Evolutionary conservation across 805 yeast genomes (phyloP), one percentile per base, ranked within the genome.

Genomic region (Danielia oregonensis): DNA sequence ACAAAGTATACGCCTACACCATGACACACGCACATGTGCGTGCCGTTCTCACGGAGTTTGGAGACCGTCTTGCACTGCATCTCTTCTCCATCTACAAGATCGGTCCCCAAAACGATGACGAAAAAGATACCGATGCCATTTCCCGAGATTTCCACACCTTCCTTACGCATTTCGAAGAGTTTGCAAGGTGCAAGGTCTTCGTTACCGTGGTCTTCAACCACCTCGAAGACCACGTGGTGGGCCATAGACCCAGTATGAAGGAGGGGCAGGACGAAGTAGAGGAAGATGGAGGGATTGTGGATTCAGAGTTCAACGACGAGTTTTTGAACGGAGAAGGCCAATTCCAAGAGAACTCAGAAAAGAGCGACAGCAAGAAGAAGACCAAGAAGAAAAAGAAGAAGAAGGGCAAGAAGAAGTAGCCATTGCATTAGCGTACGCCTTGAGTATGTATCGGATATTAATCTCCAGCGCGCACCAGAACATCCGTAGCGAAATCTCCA

Each of bases 301-400:
- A 44, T 24, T 47, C 63, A 2, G 65, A 62, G 33, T 61, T 58
- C 39, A 60, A 48, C 37, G 53, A 51, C 12, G 57, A 53, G 10
- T 59, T 57, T 32, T 44, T 60, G 13, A 52, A 55, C 25, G 63
- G 62, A 4, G 54, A 49, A 13, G 58, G 48, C 6, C 37, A 51
- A 6, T 51, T 44, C 25, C 44, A 39, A 25, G 40, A 41, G 6
- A 41, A 35, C 17, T 13, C 40, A 16, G 33, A 35, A 12, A 27
- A 17, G 17, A 39, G 36, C 10, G 14, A 22, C 6, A 29, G 17
- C 16, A 26, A 21, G 22, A 31, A 29, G 10, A 37, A 30, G 26
- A 36, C 34, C 32, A 54, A 54, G 48, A 56, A 54, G 44, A 57
- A 52, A 44, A 46, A 46, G 18, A 53, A 57, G 43, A 56, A 59